A percentile compares a stretch with the other conserved stretches of the same genome.
Conservation (phyloP, 768 basidiomycete species). For the Boletus speciosus region DNA sequence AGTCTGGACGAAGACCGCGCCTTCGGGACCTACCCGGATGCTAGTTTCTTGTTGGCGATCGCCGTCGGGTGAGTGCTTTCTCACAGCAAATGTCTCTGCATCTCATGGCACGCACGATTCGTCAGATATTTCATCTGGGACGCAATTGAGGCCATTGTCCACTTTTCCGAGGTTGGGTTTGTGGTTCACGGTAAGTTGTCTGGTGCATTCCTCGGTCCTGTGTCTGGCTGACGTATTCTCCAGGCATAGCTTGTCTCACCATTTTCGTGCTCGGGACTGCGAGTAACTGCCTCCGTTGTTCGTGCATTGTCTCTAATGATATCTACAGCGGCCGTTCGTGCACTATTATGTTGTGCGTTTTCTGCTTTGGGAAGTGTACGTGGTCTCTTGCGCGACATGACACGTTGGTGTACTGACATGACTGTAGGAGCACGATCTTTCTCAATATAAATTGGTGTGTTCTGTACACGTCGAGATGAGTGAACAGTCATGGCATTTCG, state of each 20-base stretch:
- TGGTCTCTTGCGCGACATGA: conserved; percentile 1
- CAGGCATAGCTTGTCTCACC: conserved; percentile 58
- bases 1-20: conserved; percentile 57
- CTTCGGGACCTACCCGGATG: conserved; percentile 67
- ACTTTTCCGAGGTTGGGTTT: conserved; percentile 71
- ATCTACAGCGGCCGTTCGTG: conserved; percentile 63
- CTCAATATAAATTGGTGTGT: conserved; percentile 82
- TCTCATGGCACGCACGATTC: background rate
- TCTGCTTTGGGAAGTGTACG: conserved; percentile 78
- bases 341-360: conserved; percentile 77
- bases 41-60: conserved; percentile 61
- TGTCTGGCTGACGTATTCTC: conserved; percentile 1
- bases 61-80: conserved; percentile 57
- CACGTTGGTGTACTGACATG: conserved; percentile 3
- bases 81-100: background rate
- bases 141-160: conserved; percentile 60
- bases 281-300: conserved; percentile 26
- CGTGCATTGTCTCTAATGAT: conserved; percentile 1
- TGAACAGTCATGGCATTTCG: background rate
- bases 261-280: conserved; percentile 74
- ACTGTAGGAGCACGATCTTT: conserved; percentile 72
- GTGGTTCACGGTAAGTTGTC: conserved; percentile 62
- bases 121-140: conserved; percentile 84
- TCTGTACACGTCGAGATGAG: background rate
- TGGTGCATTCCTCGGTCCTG: background rate